Conservation (phyloP, 768 basidiomycete species). For the Mycena vulgaris region DNA sequence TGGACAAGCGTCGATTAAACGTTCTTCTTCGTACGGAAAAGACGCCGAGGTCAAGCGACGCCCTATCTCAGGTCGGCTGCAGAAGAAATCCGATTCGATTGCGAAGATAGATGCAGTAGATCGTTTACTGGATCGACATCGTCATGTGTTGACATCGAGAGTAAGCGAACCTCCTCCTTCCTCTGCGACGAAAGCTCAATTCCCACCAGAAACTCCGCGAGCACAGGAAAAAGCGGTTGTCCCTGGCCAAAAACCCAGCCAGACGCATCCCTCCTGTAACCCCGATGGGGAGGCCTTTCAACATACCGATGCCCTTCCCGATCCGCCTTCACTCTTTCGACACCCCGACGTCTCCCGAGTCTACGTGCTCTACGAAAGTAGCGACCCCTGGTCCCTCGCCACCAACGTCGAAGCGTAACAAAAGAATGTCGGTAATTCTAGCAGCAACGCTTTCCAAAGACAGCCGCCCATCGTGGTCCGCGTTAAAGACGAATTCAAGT, state of each 20-base stretch:
- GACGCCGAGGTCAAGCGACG: conserved; percentile 32
- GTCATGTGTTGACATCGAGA: conserved; percentile 33
- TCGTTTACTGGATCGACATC: conserved; percentile 33
- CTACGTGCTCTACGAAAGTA: conserved; percentile 36
- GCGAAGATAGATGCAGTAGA: conserved; percentile 30
- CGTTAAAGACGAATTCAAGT: conserved; percentile 39
- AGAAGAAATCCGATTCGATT: conserved; percentile 25
- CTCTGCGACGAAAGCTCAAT: conserved; percentile 3
- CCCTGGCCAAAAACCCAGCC: conserved; percentile 12
- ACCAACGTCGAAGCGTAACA: conserved; percentile 20
- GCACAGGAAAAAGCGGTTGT: conserved; percentile 22
- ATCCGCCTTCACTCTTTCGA: background rate
- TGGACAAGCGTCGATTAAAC: conserved; percentile 31
- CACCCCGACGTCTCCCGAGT: conserved; percentile 25
- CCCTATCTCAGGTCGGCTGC: conserved; percentile 29
- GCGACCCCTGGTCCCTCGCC: conserved; percentile 15
- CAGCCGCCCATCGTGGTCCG: conserved; percentile 26
- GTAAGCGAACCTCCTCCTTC: conserved; percentile 8
- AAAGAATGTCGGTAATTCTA: conserved; percentile 36
- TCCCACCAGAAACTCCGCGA: conserved; percentile 29
- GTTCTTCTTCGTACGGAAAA: conserved; percentile 19
- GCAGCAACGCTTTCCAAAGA: conserved; percentile 38
- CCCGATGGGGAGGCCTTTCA: conserved; percentile 12
- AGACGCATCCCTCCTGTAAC: conserved; percentile 7
- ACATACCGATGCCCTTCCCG: background rate